These are phyloP conservation scores for Pythium sukuiense DNA, from an alignment of 352 stramenopile genomes.

Conservation along the genomic window DNA sequence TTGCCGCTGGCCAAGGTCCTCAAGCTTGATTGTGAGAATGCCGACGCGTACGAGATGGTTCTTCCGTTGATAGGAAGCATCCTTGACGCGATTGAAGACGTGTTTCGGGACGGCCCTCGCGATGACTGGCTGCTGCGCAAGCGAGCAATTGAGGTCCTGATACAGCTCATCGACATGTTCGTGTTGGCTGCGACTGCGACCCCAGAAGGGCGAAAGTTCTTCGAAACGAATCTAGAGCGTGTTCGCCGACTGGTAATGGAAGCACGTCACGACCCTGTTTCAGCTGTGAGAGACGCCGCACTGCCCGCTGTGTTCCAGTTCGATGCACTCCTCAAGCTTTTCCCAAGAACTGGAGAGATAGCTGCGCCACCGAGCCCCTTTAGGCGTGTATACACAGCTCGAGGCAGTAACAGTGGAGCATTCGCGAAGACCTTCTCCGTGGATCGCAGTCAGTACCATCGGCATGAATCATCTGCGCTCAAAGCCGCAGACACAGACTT, in stretches of 20 bases:
- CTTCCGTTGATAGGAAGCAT: slow-evolving; percentile 40
- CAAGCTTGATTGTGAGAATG: slow-evolving; percentile 26
- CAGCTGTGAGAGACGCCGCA: slow-evolving; percentile 50
- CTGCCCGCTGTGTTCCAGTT: slow-evolving; percentile 40
- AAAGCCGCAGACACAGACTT: background rate
- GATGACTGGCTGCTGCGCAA: slow-evolving; percentile 61
- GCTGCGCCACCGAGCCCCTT: slow-evolving; percentile 20
- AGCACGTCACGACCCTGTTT: slow-evolving; percentile 52
- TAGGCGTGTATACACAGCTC: slow-evolving; percentile 16
- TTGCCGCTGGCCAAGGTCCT: slow-evolving; percentile 36
- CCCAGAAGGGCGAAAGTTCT: slow-evolving; percentile 16
- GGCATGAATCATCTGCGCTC: background rate
- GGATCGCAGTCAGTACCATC: background rate
- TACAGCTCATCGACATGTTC: slow-evolving; percentile 48
- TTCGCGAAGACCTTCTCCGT: slow-evolving; percentile 5
- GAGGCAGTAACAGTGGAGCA: slow-evolving; percentile 13
- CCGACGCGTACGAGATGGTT: slow-evolving; percentile 34
- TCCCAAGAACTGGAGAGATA: slow-evolving; percentile 14
- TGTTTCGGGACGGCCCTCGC: slow-evolving; percentile 45
- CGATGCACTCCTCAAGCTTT: slow-evolving; percentile 40
- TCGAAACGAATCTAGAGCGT: slow-evolving; percentile 33
- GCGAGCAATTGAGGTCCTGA: slow-evolving; percentile 51
- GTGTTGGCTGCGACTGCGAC: slow-evolving; percentile 29
- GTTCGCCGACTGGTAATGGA: slow-evolving; percentile 43
- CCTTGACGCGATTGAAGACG: slow-evolving; percentile 60